Base-by-base conservation (phyloP, 495 filamentous ascomycete species). In the Venustampulla echinocandica region DNA sequence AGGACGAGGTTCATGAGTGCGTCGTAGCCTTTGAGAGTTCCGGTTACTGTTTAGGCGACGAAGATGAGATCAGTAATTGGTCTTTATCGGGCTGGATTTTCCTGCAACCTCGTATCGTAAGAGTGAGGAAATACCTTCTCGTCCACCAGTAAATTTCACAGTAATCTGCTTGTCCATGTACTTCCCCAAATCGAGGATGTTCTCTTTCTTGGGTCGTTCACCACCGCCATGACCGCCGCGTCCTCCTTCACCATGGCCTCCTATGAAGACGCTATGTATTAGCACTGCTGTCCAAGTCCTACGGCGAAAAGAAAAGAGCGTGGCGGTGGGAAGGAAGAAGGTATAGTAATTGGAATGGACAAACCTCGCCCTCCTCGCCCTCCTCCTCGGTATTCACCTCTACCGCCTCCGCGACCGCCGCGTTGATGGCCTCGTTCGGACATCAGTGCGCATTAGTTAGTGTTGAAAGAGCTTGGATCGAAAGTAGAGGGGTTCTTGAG, bases 1-100 rank as follows among this genome's bases (percentile, higher is more conserved):
- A 98, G 71, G 17, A 98, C 92, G 44, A 98, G 69, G 63, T 97
- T 98, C 90, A 97, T 96, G 27, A 98, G 71, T 55, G 90, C 89
- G 57, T 98, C 92, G 56, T 87, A 95, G 38, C 92, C 92, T 61
- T 97, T 98, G 9, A 98, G 75, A 4, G 76, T 83, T 38, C 92
- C 92, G 10, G 76, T 80, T 9, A 95, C 92, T 96, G 60, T 46
- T 7, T 30, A 30, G 27, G 27, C 27, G 27, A 30, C 3, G 7
- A 21, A 23, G 22, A 40, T 15, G n/a, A 20, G 37, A 21, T 3
- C 3, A 22, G 18, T 10, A 5, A 7, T 9, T 5, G 17, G 7
- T 10, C 6, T 5, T 18, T 37, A 5, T 6, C 9, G 6, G 34
- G 5, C 10, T 40, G 18, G n/a, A 21, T 10, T 36, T 5, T n/a